phyloP scores from a whole-genome alignment of 2,329 filamentous ascomycete species.

The Coniochaeta pulveracea region DNA sequence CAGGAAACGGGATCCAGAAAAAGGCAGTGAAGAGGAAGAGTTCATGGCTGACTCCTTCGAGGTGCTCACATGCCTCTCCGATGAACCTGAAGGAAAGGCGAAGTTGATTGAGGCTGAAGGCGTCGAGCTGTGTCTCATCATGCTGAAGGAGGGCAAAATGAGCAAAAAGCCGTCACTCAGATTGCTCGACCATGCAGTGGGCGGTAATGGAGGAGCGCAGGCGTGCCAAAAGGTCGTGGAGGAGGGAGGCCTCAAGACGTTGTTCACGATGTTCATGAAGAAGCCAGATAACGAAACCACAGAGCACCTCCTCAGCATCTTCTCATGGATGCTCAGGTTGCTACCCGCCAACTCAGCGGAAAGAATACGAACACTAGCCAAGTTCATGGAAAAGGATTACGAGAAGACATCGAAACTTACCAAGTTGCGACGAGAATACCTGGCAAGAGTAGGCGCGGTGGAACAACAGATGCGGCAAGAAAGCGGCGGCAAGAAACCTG shows the following conservation, averaged over 20 bases:
- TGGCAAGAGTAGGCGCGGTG: constrained; percentile 46
- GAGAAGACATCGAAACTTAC: constrained; percentile 70
- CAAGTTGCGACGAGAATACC: constrained; percentile 60
- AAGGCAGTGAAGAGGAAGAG: constrained; percentile 83
- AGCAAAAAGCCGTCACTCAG: constrained; percentile 69
- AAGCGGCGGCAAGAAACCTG: constrained; percentile 34
- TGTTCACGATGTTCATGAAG: constrained; percentile 85
- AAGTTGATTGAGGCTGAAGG: constrained; percentile 87
- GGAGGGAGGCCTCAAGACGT: constrained; percentile 69
- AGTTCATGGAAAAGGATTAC: constrained; percentile 92
- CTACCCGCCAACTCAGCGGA: constrained; percentile 67
- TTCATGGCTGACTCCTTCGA: constrained; percentile 94
- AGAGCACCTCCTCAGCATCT: constrained; percentile 77
- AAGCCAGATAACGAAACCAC: constrained; percentile 56
- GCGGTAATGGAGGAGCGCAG: constrained; percentile 34
- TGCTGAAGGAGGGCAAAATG: constrained; percentile 81
- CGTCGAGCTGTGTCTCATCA: constrained; percentile 80
- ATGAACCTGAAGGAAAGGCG: constrained; percentile 62
- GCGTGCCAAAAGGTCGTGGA: constrained; percentile 73
- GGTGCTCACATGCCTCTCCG: constrained; percentile 66
- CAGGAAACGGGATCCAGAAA: constrained; percentile 73
- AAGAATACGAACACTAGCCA: constrained; percentile 76
- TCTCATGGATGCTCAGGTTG: constrained; percentile 68
- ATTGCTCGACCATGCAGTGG: constrained; percentile 71
- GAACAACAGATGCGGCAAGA: constrained; percentile 47